phyloP scores from a whole-genome alignment of 2,329 filamentous ascomycete species.

The Hypoxylon sp. region DNA sequence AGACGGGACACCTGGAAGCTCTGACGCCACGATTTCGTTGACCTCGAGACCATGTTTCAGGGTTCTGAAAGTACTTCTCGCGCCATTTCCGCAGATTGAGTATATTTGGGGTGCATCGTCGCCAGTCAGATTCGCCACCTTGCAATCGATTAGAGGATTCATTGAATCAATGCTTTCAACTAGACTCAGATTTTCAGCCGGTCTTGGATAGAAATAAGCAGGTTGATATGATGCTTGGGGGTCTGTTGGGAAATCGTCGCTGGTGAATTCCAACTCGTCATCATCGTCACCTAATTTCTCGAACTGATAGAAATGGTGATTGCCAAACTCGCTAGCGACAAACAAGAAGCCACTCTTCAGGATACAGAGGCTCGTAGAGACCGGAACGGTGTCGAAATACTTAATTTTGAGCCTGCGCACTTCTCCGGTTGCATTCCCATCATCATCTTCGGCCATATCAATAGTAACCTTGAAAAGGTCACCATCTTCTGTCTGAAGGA shows the following conservation, averaged over 20 bases:
- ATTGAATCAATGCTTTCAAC: constrained; percentile 89
- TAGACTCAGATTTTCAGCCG: constrained; percentile 84
- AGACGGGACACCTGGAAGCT: constrained; percentile 87
- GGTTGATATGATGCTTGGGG: constrained; percentile 79
- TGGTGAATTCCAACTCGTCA: constrained; percentile 87
- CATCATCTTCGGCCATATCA: constrained; percentile 87
- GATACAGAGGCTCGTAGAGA: constrained; percentile 90
- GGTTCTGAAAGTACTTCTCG: constrained; percentile 89
- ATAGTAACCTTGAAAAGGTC: constrained; percentile 97
- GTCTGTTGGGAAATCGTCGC: constrained; percentile 85
- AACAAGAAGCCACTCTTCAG: constrained; percentile 97
- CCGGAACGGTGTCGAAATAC: constrained; percentile 96
- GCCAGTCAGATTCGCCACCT: constrained; percentile 89
- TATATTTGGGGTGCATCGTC: constrained; percentile 98
- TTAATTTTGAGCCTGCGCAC: constrained; percentile 91
- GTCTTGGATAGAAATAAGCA: constrained; percentile 86
- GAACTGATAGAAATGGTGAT: constrained; percentile 96
- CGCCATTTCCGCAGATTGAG: constrained; percentile 88
- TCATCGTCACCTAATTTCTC: constrained; percentile 97
- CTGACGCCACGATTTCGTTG: constrained; percentile 94
- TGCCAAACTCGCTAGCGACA: constrained; percentile 91
- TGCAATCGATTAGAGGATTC: constrained; percentile 92
- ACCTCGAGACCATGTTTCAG: constrained; percentile 94
- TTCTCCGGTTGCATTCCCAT: constrained; percentile 83
- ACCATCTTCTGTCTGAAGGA: constrained; percentile 96